Evolutionary conservation across 768 basidiomycete species (phyloP).

Genomic region (Suillus cothurnatus): DNA sequence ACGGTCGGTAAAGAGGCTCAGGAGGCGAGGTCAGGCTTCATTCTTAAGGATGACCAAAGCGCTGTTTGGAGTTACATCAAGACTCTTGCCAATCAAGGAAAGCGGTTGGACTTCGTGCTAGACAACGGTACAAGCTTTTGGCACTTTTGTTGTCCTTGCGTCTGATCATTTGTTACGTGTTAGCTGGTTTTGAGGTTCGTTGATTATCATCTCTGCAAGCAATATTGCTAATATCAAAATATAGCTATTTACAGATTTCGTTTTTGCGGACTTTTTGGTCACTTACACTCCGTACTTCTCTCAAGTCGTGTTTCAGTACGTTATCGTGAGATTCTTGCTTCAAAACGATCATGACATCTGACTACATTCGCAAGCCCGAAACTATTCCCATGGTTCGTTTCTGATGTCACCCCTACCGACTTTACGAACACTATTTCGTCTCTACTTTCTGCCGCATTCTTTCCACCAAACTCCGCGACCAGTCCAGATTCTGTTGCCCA

Average conservation of each 20-base stretch:
- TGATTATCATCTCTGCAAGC: neutral
- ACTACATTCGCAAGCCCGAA: slow-evolving; percentile 66
- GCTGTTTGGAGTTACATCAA: slow-evolving; percentile 74
- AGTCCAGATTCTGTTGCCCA: slow-evolving; percentile 36
- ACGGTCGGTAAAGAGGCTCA: slow-evolving; percentile 81
- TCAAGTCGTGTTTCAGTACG: slow-evolving; percentile 88
- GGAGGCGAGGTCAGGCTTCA: slow-evolving; percentile 71
- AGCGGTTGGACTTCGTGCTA: slow-evolving; percentile 80
- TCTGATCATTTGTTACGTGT: neutral
- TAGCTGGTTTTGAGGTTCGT: slow-evolving; percentile 89
- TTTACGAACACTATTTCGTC: slow-evolving; percentile 61
- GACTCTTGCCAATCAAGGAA: slow-evolving; percentile 42
- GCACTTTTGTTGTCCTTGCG: neutral
- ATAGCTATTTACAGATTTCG: slow-evolving; percentile 90
- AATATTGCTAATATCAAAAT: neutral
- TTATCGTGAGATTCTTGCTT: slow-evolving; percentile 15
- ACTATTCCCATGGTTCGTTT: slow-evolving; percentile 96
- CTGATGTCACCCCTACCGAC: slow-evolving; percentile 89
- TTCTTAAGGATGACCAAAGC: slow-evolving; percentile 82
- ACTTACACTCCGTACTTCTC: slow-evolving; percentile 84
- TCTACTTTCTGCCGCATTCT: slow-evolving; percentile 64
- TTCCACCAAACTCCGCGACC: slow-evolving; percentile 34
- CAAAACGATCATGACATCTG: slow-evolving; percentile 7
- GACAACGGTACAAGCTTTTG: slow-evolving; percentile 77
- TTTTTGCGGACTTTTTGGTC: slow-evolving; percentile 91